A percentile compares a stretch with the other conserved stretches of the same genome.
phyloP scores from a whole-genome alignment of 768 basidiomycete species.

The Termitomyces titanicus region DNA sequence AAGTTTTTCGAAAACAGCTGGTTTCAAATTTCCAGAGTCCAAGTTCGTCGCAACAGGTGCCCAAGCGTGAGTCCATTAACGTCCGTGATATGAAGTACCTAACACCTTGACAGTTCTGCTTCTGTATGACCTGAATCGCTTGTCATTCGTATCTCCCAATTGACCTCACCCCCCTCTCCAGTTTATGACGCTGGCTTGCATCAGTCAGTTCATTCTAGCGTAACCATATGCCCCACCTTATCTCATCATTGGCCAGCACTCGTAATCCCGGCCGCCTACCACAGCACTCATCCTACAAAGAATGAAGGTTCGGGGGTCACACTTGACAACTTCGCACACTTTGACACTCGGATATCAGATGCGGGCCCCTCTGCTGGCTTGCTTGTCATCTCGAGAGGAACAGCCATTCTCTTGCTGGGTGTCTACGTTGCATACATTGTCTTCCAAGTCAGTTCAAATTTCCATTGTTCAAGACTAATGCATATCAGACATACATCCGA shows the following conservation, averaged over 20 bases:
- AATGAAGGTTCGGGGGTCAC: conserved; percentile 7
- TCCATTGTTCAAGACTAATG: background rate
- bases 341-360: conserved; percentile 8
- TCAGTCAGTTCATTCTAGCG: conserved; percentile 49
- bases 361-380: conserved; percentile 44
- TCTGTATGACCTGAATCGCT: conserved; percentile 29
- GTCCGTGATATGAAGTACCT: background rate
- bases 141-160: conserved; percentile 5
- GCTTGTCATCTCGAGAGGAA: conserved; percentile 75
- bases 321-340: background rate
- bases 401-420: conserved; percentile 66
- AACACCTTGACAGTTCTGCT: conserved; percentile 34
- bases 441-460: conserved; percentile 58
- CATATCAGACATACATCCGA: conserved; percentile 1
- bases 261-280: conserved; percentile 88
- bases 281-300: conserved; percentile 34
- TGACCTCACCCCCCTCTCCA: conserved; percentile 24
- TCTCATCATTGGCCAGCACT: conserved; percentile 43
- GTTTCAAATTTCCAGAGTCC: conserved; percentile 61
- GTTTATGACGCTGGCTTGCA: conserved; percentile 84
- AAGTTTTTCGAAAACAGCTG: conserved; percentile 39
- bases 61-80: conserved; percentile 61
- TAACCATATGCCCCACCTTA: background rate
- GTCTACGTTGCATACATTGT: conserved; percentile 73
- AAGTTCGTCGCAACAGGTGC: conserved; percentile 82